A percentile compares a stretch with the other conserved stretches of the same genome.
Conservation (phyloP, 2,329 filamentous ascomycete genomes). For the Colletotrichum sublineola region DNA sequence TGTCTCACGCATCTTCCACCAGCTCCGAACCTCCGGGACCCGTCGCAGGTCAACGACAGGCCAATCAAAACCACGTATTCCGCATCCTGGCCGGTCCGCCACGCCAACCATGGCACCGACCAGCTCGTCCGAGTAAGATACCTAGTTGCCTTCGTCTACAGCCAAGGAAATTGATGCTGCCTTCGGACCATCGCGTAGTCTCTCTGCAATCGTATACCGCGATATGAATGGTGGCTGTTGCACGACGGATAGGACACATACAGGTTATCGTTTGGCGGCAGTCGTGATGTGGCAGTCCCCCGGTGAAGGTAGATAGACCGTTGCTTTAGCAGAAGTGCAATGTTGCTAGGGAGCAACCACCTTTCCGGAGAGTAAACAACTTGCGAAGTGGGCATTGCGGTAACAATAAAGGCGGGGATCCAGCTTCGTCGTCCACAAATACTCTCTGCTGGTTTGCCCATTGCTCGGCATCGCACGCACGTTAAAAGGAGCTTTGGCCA, state of each 20-base stretch:
- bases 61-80: conserved; percentile 22
- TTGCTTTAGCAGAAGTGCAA: background rate
- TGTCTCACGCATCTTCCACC: conserved; percentile 34
- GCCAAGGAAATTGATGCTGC: background rate
- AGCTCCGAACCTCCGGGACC: conserved; percentile 38
- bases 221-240: background rate
- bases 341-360: conserved; percentile 15
- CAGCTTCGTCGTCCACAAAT: background rate
- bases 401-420: background rate
- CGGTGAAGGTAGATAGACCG: background rate
- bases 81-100: conserved; percentile 27
- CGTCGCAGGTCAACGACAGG: conserved; percentile 8
- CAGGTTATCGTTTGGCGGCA: background rate
- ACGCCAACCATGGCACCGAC: conserved; percentile 30
- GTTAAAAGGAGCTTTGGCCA: conserved; percentile 31
- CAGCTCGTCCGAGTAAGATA: conserved; percentile 34
- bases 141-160: conserved; percentile 16
- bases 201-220: background rate
- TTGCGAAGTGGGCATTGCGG: background rate
- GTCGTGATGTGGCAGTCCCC: background rate
- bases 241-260: background rate
- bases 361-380: conserved; percentile 7
- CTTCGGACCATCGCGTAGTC: background rate
- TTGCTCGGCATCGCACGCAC: background rate
- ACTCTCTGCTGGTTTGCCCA: background rate